Base-by-base conservation (phyloP, 768 basidiomycete species). In the Leccinellum albellum region DNA sequence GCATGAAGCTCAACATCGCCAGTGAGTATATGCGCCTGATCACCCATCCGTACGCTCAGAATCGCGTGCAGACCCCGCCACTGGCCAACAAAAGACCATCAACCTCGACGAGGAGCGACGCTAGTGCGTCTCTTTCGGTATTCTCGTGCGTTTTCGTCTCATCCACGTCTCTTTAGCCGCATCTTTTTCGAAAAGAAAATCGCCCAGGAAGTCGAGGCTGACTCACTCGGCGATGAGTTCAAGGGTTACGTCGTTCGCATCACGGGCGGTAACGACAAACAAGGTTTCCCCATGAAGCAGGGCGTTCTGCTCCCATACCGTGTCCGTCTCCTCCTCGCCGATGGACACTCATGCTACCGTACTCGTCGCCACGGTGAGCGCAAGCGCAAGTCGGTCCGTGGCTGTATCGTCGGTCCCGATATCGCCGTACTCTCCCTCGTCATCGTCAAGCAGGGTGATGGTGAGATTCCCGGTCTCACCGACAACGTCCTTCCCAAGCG, bases 211-310 rank as follows among this genome's bases (percentile, higher is more conserved):
- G 91, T 98, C 67, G 82, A 93, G 47, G 91, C 83, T 59, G 94
- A 97, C 79, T 74, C 87, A 54, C 76, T 98, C 65, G 94, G 95
- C 66, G 90, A 96, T 73, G 96, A 98, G 80, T 98, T 86, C 84
- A 92, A 91, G 74, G 96, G 96, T 57, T 98, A 97, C 79, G 78
- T 98, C 74, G 86, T 97, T 82, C 88, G 94, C 68, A 91, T 99
- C 80, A 95, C 93, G 29, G 95, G 96, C 68, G 94, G 96, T 62
- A 98, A 98, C 82, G 94, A 98, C 86, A 93, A 94, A 80, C 92
- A 95, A 75, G 94, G 94, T 71, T 96, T 97, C 84, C 94, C 94
- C 49, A 97, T 98, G 94, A 98, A 98, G 78, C 96, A 99, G 79
- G 95, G 96, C 79, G 91, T 98, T 64, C 89, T 98, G 60, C 84